Conservation (phyloP, 2,329 filamentous ascomycete species). For the Ploettnerulaceae sp. region DNA sequence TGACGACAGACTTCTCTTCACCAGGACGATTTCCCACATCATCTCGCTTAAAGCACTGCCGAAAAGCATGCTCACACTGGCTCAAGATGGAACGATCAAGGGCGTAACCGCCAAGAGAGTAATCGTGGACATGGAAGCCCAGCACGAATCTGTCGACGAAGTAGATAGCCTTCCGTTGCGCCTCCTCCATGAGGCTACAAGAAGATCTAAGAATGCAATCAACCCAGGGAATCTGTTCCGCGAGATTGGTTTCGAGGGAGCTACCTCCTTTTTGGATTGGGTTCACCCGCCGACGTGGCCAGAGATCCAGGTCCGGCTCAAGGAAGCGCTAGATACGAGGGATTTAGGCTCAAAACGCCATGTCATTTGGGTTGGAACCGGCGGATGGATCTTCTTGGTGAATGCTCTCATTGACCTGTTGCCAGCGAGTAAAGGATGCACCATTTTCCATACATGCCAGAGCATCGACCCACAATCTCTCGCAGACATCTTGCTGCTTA, state of each 20-base stretch:
- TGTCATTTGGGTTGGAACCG: background rate
- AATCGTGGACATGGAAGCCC: background rate
- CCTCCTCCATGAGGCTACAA: background rate
- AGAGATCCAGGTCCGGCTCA: background rate
- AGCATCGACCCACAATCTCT: background rate
- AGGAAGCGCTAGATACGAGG: background rate
- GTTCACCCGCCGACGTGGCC: background rate
- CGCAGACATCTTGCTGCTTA: background rate
- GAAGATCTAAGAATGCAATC: background rate
- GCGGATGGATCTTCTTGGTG: background rate
- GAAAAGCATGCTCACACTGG: background rate
- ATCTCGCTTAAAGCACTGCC: background rate
- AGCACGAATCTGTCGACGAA: background rate
- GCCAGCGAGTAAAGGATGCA: background rate
- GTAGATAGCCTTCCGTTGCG: background rate
- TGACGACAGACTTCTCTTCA: background rate
- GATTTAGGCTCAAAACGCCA: background rate
- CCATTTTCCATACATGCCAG: background rate
- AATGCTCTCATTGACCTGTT: background rate
- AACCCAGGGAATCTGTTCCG: background rate
- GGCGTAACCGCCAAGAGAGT: background rate
- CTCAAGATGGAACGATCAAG: background rate
- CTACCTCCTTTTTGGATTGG: background rate
- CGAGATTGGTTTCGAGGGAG: background rate
- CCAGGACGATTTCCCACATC: background rate